These are phyloP conservation scores for Fennellomyces sp. DNA, from an alignment of 371 early-diverging fungal species.

Conservation along the genomic window DNA sequence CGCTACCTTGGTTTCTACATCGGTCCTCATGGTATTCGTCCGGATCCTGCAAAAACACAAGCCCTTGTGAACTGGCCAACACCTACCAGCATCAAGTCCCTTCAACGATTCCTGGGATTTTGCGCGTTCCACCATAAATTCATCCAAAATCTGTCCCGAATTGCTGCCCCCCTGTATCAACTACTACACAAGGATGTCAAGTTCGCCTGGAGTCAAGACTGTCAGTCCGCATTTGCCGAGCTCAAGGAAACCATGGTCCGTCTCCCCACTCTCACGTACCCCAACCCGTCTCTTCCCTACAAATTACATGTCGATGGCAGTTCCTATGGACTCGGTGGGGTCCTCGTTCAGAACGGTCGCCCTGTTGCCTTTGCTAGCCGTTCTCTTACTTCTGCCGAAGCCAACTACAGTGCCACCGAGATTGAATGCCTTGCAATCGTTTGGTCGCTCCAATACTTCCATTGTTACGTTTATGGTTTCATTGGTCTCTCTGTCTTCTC, in stretches of 20 bases:
- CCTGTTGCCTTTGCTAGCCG: not conserved
- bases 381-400: not conserved
- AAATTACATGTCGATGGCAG: not conserved
- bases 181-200: too few relatives aligned
- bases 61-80: not conserved
- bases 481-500: too few relatives aligned
- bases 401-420: conserved; percentile 1
- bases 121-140: not conserved
- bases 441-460: not conserved
- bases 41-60: not conserved
- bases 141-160: not conserved
- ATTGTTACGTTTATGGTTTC: not conserved
- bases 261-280: not conserved
- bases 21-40: not conserved
- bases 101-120: not conserved
- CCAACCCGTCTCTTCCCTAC: too few relatives aligned
- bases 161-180: not conserved
- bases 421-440: not conserved
- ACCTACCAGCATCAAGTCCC: not conserved
- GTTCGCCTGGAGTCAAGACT: too few relatives aligned
- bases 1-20: not conserved
- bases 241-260: not conserved
- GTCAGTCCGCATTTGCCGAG: not conserved
- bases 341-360: not conserved
- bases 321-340: not conserved